These are phyloP conservation scores for Stachybotrys chartarum DNA, from an alignment of 2,329 filamentous ascomycete genomes.

Conservation along the genomic window DNA sequence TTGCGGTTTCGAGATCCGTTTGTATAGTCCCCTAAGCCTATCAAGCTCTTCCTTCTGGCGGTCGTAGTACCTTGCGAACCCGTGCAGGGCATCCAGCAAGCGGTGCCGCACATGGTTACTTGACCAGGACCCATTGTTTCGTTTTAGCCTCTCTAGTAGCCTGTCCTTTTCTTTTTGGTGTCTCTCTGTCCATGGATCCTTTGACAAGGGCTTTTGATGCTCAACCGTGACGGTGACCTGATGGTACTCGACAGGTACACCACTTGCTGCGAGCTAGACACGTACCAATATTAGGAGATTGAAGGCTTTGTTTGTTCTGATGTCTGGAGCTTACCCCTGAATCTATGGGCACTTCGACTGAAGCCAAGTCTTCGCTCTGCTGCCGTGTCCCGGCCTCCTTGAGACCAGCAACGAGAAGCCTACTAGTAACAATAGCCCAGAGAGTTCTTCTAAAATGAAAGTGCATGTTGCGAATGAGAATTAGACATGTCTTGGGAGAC, in stretches of 20 bases:
- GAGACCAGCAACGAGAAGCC: neutral
- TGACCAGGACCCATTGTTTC: neutral
- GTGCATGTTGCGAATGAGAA: no score
- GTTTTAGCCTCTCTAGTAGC: neutral
- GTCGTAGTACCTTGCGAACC: conserved; percentile 26
- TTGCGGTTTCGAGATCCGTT: conserved; percentile 25
- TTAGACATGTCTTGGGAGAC: no score
- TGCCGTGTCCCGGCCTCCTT: neutral
- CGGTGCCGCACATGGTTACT: conserved; percentile 29
- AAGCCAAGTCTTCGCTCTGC: neutral
- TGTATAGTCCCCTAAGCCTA: conserved; percentile 27
- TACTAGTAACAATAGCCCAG: neutral
- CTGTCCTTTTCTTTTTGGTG: neutral
- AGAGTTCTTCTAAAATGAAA: neutral
- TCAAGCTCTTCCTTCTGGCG: conserved; percentile 27
- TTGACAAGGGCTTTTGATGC: neutral
- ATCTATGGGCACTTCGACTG: neutral
- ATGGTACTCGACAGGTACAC: neutral
- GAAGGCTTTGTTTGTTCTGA: neutral
- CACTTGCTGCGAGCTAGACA: neutral
- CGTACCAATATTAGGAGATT: neutral
- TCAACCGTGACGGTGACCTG: neutral
- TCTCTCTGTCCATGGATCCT: neutral
- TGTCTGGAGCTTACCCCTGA: neutral
- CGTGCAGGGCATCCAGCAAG: conserved; percentile 30